Evolutionary conservation across 2,329 filamentous ascomycete species (phyloP), one percentile per base, ranked within the genome.

Genomic region (Penicillium capsulatum): DNA sequence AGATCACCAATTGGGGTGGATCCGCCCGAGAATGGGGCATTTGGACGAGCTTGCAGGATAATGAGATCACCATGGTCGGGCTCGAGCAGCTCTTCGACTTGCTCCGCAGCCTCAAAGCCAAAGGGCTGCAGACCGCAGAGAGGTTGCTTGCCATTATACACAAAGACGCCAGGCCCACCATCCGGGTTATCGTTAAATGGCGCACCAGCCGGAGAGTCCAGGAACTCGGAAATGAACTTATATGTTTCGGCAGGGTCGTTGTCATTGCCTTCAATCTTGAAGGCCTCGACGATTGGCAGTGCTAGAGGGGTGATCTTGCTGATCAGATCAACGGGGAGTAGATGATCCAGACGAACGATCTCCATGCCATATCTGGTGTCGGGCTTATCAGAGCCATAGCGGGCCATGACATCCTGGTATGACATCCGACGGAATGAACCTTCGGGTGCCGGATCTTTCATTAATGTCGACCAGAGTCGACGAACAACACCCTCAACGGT

Each of bases 351-450:
- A 1, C 72, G 71, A 36, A 68, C 71, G 45, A 94, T 86, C 76
- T 87, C 59, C 50, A 58, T 81, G 1, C 79, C 77, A 26, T 90
- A 83, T 13, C 92, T 80, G 7, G 91, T 68, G 59, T 98, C 92
- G 3, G 92, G 92, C 64, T 98, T 98, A 65, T 98, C 92, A 3
- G 81, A 85, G 8, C 92, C 92, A 57, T 90, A 94, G 2, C 68
- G 71, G 1, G 75, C 69, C 82, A 98, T 97, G 13, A 84, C 84
- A 27, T 85, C 72, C 20, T 84, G 64, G 57, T 97, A 98, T 1
- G 78, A 76, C 53, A 88, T 73, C 15, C 74, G 71, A 5, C 63
- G 69, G 48, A 87, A 86, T 0, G 69, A 62, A 2, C 57, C 56
- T 0, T 66, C 55, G 3, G 70, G 61, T 16, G 68, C 61, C 27